These are phyloP conservation scores for Leccinum longicurvipes DNA, from an alignment of 768 basidiomycete species.

Conservation along the genomic window DNA sequence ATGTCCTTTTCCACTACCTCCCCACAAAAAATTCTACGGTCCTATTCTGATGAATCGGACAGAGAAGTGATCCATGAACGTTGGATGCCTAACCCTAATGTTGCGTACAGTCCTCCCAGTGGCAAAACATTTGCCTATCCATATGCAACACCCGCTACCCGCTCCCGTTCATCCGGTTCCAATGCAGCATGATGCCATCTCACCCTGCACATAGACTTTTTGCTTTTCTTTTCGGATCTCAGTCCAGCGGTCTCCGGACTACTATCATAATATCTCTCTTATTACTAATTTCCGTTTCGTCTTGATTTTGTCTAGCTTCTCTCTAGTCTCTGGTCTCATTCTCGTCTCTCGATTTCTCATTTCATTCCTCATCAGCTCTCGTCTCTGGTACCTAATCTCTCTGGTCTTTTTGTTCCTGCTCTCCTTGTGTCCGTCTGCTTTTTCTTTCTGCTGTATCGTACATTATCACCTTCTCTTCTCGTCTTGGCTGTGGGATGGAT, in stretches of 20 bases:
- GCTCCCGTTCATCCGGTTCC: constrained; percentile 32
- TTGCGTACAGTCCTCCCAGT: constrained; percentile 36
- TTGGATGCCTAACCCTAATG: constrained; percentile 54
- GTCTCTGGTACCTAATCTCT: constrained; percentile 9
- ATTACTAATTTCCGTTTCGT: constrained; percentile 33
- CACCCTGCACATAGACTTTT: constrained; percentile 23
- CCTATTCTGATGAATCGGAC: constrained; percentile 64
- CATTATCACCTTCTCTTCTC: constrained; percentile 27
- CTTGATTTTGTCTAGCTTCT: constrained; percentile 18
- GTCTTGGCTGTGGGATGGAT: constrained; percentile 30
- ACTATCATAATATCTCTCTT: constrained; percentile 33
- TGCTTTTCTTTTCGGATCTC: constrained; percentile 22
- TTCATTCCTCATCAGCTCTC: constrained; percentile 13
- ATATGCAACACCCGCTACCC: constrained; percentile 22
- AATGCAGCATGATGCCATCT: constrained; percentile 33
- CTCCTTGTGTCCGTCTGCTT: constrained; percentile 26
- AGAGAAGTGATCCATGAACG: constrained; percentile 55
- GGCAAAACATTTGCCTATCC: constrained; percentile 30
- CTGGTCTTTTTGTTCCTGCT: constrained; percentile 21
- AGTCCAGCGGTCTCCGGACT: constrained; percentile 27
- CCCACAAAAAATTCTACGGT: constrained; percentile 56
- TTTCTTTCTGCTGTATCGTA: constrained; percentile 29
- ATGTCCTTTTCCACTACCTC: constrained; percentile 46
- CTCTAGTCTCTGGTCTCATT: constrained; percentile 16
- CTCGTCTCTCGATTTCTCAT: constrained; percentile 7